Percentiles rank a stretch among this genome's conserved stretches.
phyloP scores from a whole-genome alignment of 306 rosid genomes.

The Cotoneaster glaucophyllus region DNA sequence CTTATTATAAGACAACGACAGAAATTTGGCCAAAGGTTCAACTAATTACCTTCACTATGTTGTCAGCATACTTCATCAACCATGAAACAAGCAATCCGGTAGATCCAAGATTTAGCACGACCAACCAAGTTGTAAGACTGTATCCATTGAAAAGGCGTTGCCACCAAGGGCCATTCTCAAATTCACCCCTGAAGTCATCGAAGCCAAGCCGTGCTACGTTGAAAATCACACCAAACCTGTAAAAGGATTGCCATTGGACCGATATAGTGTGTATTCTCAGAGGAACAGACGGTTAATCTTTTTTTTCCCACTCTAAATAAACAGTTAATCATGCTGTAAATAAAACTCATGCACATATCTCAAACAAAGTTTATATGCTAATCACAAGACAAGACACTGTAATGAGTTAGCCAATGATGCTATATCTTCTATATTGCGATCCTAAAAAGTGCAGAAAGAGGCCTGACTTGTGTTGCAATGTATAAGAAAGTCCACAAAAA shows the following conservation, averaged over 20 bases:
- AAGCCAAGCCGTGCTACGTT: slow-evolving; percentile 69
- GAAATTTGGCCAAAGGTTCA: background rate
- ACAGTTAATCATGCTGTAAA: background rate
- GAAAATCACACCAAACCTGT: slow-evolving; percentile 90
- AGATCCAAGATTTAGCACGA: slow-evolving; percentile 86
- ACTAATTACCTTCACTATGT: slow-evolving; percentile 73
- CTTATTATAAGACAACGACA: background rate
- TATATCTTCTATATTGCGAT: background rate
- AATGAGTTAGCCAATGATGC: background rate
- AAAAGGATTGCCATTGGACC: slow-evolving; percentile 10
- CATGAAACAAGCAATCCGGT: slow-evolving; percentile 93
- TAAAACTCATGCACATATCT: background rate
- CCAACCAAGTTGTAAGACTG: slow-evolving; percentile 78
- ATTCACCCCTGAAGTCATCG: slow-evolving; percentile 87
- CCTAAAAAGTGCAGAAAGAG: background rate
- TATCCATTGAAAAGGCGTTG: slow-evolving; percentile 83
- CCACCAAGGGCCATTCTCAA: slow-evolving; percentile 98
- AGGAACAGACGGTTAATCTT: no score
- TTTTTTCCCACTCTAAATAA: background rate
- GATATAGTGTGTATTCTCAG: background rate
- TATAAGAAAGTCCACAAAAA: background rate
- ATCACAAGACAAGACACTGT: background rate
- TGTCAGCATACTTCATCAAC: slow-evolving; percentile 97
- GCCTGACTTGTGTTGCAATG: background rate
- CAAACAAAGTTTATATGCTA: background rate